Percentiles rank a stretch among this genome's conserved stretches.
Evolutionary conservation across 441 rosid genomes (phyloP).

Genomic region (Pelargonium cotyledonis): DNA sequence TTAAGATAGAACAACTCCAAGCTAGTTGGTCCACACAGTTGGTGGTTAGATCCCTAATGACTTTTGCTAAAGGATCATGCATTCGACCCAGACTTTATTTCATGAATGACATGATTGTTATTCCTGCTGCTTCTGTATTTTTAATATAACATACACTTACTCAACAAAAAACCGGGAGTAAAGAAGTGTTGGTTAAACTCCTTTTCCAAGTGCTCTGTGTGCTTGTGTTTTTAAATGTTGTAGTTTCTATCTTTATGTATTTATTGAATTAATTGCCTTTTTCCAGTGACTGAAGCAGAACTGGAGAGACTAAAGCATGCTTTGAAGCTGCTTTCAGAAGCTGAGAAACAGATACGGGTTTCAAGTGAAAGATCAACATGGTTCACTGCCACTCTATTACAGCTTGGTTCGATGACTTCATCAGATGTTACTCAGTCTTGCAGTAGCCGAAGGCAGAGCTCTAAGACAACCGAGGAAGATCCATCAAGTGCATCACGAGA

Average conservation of each 20-base stretch:
- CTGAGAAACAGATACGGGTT: constrained; percentile 84
- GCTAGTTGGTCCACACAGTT: background rate
- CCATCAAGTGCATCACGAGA: constrained; percentile 69
- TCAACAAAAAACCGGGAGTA: no score
- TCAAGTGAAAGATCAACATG: constrained; percentile 94
- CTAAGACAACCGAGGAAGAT: constrained; percentile 74
- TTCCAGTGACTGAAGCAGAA: constrained; percentile 75
- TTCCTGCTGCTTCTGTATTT: no score
- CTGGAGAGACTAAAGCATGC: constrained; percentile 84
- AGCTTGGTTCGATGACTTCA: constrained; percentile 85
- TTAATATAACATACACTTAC: no score
- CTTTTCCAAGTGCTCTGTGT: background rate
- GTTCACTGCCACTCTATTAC: constrained; percentile 92
- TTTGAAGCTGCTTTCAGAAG: constrained; percentile 89
- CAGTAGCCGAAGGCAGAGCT: constrained; percentile 80
- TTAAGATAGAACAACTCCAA: background rate
- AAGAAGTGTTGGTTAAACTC: no score
- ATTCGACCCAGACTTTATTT: background rate
- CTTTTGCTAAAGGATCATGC: background rate
- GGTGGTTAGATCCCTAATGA: no score
- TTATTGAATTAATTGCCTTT: constrained; percentile 13
- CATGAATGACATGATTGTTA: no score
- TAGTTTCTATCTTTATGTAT: background rate
- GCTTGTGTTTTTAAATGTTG: background rate
- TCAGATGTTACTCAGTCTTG: constrained; percentile 65